A percentile compares a stretch with the other conserved stretches of the same genome.
Conservation (phyloP, 1,284 basidiomycete genomes). For the Ustilago crameri region DNA sequence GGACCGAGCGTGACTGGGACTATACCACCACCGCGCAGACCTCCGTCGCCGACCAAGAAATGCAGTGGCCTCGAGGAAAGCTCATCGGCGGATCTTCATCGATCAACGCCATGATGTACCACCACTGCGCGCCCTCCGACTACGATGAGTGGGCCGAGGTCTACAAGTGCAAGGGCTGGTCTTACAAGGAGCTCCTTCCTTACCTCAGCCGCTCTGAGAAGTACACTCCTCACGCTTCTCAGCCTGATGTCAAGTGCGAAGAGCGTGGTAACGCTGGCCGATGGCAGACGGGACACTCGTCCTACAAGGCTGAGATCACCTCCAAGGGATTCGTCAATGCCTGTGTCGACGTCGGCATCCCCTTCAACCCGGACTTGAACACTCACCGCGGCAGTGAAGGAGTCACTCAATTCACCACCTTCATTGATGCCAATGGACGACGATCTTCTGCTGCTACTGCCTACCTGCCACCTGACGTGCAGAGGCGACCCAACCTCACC, state of each 20-base stretch:
- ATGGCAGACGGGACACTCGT: conserved; percentile 55
- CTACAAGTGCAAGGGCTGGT: conserved; percentile 56
- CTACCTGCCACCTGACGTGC: conserved; percentile 48
- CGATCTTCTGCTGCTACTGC: conserved; percentile 57
- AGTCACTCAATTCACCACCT: conserved; percentile 53
- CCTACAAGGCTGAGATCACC: conserved; percentile 43
- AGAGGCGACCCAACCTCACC: conserved; percentile 51
- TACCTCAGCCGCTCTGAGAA: conserved; percentile 45
- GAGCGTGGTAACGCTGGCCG: conserved; percentile 51
- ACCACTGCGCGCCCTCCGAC: conserved; percentile 49
- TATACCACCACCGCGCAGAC: conserved; percentile 53
- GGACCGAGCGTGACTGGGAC: conserved; percentile 55
- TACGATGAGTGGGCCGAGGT: conserved; percentile 53
- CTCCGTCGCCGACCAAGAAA: conserved; percentile 31
- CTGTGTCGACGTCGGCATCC: conserved; percentile 51
- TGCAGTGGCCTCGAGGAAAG: conserved; percentile 55
- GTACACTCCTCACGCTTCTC: conserved; percentile 46
- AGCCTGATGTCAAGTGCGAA: conserved; percentile 43
- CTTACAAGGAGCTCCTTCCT: conserved; percentile 44
- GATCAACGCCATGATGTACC: conserved; percentile 70
- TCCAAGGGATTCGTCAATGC: conserved; percentile 53
- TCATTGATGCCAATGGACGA: conserved; percentile 50
- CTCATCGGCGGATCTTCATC: conserved; percentile 69
- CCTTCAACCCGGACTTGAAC: conserved; percentile 52
- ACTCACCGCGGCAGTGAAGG: conserved; percentile 47